Evolutionary conservation across 257 asterid genomes (phyloP).

Genomic region (Solanum piurae): DNA sequence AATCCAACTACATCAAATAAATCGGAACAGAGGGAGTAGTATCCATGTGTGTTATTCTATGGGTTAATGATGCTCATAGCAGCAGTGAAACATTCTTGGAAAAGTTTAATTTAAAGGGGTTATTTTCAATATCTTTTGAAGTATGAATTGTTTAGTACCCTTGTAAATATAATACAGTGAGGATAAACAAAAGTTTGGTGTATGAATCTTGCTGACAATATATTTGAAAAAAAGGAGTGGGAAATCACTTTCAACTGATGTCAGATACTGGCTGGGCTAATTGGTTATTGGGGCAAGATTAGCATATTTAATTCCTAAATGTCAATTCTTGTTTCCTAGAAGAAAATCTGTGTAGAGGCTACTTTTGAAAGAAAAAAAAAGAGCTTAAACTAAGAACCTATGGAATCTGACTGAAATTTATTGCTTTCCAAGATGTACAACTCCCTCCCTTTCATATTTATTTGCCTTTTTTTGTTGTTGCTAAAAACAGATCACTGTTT

Average conservation of each 20-base stretch:
- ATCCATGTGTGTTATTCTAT: neutral
- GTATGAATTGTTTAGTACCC: neutral
- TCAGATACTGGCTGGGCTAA: neutral
- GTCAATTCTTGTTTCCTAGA: neutral
- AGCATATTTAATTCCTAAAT: neutral
- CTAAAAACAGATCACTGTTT: neutral
- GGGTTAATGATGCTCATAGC: neutral
- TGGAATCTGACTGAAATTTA: neutral
- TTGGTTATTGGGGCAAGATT: neutral
- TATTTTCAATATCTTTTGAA: no score
- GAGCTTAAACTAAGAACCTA: neutral
- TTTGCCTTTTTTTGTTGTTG: neutral
- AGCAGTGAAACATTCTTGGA: neutral
- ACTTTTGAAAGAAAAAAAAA: neutral
- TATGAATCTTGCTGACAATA: neutral
- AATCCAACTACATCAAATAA: neutral
- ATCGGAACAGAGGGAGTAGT: neutral
- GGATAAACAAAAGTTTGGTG: neutral
- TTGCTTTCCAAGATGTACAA: neutral
- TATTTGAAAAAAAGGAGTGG: neutral
- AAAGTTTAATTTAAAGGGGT: neutral
- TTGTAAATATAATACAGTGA: neutral
- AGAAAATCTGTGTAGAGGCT: neutral
- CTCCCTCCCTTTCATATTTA: neutral
- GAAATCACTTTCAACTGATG: neutral